phyloP scores from a whole-genome alignment of 495 filamentous ascomycete species.

The Trichoderma orchidacearum region DNA sequence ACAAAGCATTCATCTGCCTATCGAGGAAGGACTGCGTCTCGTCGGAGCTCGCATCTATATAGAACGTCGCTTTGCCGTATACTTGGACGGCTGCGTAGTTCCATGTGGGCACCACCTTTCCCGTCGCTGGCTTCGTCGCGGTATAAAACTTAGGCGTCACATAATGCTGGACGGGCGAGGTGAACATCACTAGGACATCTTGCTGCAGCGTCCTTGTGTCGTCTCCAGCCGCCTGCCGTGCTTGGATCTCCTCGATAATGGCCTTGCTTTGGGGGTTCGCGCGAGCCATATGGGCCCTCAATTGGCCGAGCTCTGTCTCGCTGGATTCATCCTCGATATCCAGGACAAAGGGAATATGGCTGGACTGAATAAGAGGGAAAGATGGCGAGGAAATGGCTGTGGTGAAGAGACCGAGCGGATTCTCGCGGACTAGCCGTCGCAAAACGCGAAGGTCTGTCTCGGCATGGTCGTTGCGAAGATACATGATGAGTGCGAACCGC shows the following conservation, averaged over 20 bases:
- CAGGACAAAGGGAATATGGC: conserved; percentile 43
- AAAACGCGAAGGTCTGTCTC: conserved; percentile 25
- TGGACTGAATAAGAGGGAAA: conserved; percentile 34
- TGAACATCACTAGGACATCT: conserved; percentile 42
- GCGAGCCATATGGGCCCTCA: conserved; percentile 43
- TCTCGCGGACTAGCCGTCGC: conserved; percentile 32
- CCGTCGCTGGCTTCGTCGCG: conserved; percentile 39
- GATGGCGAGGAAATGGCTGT: conserved; percentile 33
- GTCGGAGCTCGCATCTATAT: conserved; percentile 20
- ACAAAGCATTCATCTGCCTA: conserved; percentile 33
- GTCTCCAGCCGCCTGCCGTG: conserved; percentile 2
- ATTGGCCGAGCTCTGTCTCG: conserved; percentile 14
- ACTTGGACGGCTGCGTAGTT: conserved; percentile 45
- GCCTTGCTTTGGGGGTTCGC: conserved; percentile 43
- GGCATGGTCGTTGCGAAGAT: conserved; percentile 33
- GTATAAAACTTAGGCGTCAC: conserved; percentile 48
- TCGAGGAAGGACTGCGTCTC: conserved; percentile 26
- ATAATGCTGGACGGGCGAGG: conserved; percentile 34
- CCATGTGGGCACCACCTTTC: conserved; percentile 50
- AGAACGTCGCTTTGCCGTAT: conserved; percentile 37
- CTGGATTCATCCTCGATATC: conserved; percentile 23
- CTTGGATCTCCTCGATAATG: conserved; percentile 26
- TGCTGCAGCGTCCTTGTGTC: conserved; percentile 12
- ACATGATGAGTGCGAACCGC: conserved; percentile 31
- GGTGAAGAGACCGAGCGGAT: conserved; percentile 41